Base-by-base conservation (phyloP, 2,329 filamentous ascomycete genomes). In the Magnaporthiopsis poae region DNA sequence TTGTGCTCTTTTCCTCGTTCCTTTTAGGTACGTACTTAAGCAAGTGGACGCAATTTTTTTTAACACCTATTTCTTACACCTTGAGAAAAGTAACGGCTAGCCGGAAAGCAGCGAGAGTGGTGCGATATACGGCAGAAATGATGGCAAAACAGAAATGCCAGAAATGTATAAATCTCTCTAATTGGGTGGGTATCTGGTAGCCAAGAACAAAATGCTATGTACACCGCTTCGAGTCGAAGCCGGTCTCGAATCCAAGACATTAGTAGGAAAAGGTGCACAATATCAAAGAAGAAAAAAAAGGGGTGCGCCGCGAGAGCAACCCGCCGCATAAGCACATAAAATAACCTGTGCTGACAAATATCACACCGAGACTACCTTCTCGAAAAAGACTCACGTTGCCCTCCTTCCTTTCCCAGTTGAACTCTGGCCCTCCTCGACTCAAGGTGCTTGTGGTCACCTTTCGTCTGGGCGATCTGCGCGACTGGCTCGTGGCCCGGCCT, bases 381-480 rank as follows among this genome's bases (percentile, higher is more conserved):
- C 46, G 21, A 56, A 13, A 11, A 25, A 56, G 46, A 25, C 3
- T 56, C 21, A 25, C 46, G n/a, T 25, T 56, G 46, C 46, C 46
- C n/a, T 56, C 46, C 46, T 52, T 52, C n/a, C 46, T 56, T 9
- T 18, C 21, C 39, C 1, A 35, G 12, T 39, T 5, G 36, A 39
- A 15, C 11, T 12, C 36, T 12, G 31, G 31, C 36, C 36, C 12
- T 39, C n/a, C n/a, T n/a, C n/a, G n/a, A n/a, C n/a, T 39, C n/a
- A 64, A 27, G 39, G 36, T 13, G 15, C n/a, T 15, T 9, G 66
- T 15, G 66, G 65, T 36, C 66, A 67, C 9, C 68, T 68, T 12
- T 68, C 66, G n/a, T 13, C 71, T 68, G 9, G 71, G 70, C n/a
- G 71, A 69, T 31, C 71, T 67, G 7, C 71, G 61, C 18, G 61